Percentiles rank a stretch among this genome's conserved stretches.
These are phyloP conservation scores for Neodidymelliopsis sp. DNA, from an alignment of 2,329 filamentous ascomycete genomes.

Conservation along the genomic window DNA sequence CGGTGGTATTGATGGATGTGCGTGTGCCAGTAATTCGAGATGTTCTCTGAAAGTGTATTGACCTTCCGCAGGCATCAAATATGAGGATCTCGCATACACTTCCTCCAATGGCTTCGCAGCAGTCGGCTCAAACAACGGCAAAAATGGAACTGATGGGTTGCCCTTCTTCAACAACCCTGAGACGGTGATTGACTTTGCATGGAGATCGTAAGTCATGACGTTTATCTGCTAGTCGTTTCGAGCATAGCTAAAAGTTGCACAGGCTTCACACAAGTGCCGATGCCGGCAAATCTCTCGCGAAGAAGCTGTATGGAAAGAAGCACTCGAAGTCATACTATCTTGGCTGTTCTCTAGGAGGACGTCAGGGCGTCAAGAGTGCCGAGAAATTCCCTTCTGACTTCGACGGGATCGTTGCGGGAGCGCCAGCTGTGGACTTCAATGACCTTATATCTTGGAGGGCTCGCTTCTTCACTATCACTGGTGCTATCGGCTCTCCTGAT, in stretches of 20 bases:
- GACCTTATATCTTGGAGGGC: slow-evolving; percentile 39
- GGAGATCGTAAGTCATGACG: slow-evolving; percentile 41
- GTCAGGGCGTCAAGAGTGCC: slow-evolving; percentile 41
- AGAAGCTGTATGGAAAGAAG: slow-evolving; percentile 47
- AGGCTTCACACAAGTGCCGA: slow-evolving; percentile 50
- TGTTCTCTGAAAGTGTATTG: background rate
- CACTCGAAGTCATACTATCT: slow-evolving; percentile 50
- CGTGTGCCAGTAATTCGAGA: slow-evolving; percentile 16
- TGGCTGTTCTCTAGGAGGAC: slow-evolving; percentile 45
- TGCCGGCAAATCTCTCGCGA: slow-evolving; percentile 49
- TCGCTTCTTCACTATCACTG: slow-evolving; percentile 41
- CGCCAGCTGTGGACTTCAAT: slow-evolving; percentile 43
- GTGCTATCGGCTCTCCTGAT: slow-evolving; percentile 26
- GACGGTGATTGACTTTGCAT: slow-evolving; percentile 58
- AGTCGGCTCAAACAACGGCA: slow-evolving; percentile 52
- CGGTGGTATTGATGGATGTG: slow-evolving; percentile 53
- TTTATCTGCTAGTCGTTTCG: no score
- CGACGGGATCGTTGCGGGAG: slow-evolving; percentile 46
- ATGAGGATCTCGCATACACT: slow-evolving; percentile 51
- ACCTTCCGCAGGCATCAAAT: slow-evolving; percentile 49
- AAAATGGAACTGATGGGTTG: slow-evolving; percentile 54
- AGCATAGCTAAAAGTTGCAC: background rate
- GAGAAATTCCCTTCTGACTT: slow-evolving; percentile 44
- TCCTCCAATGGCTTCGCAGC: slow-evolving; percentile 48
- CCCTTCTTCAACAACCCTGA: slow-evolving; percentile 56